Evolutionary conservation across 2,329 filamentous ascomycete genomes (phyloP).

Genomic region (Sclerotinia trifoliorum): DNA sequence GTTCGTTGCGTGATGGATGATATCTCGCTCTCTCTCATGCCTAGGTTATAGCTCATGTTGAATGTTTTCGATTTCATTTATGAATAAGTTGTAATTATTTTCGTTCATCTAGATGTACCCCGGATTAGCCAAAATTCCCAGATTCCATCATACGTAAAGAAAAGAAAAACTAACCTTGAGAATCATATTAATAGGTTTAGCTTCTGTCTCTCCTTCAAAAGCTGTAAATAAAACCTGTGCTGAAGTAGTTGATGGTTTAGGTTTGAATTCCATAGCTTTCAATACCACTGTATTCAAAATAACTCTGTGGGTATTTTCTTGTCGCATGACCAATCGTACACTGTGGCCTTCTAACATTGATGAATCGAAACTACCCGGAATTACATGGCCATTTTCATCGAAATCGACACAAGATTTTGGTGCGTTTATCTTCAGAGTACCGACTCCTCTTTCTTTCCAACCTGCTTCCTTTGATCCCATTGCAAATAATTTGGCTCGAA

Average conservation of each 20-base stretch:
- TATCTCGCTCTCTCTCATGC: background rate
- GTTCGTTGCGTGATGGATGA: background rate
- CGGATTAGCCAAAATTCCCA: conserved; percentile 17
- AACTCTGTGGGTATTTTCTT: conserved; percentile 83
- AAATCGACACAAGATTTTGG: conserved; percentile 56
- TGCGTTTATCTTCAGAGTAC: conserved; percentile 82
- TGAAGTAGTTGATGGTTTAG: conserved; percentile 59
- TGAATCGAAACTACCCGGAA: conserved; percentile 56
- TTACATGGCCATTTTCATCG: conserved; percentile 51
- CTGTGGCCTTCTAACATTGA: conserved; percentile 52
- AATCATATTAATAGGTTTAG: conserved; percentile 57
- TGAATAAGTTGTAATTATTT: conserved; percentile 38
- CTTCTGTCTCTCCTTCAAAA: conserved; percentile 56
- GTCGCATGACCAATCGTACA: conserved; percentile 81
- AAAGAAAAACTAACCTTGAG: conserved; percentile 52
- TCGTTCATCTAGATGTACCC: conserved; percentile 36
- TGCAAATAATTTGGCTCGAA: conserved; percentile 81
- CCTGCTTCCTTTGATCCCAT: conserved; percentile 60
- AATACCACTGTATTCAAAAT: conserved; percentile 82
- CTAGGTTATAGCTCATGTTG: conserved; percentile 37
- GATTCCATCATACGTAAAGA: conserved; percentile 21
- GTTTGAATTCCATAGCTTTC: conserved; percentile 75
- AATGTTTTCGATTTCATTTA: conserved; percentile 40
- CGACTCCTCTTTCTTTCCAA: conserved; percentile 89
- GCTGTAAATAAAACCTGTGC: conserved; percentile 65